Evolutionary conservation across 306 rosid genomes (phyloP).

Genomic region (Herpetospermum pedunculosum): DNA sequence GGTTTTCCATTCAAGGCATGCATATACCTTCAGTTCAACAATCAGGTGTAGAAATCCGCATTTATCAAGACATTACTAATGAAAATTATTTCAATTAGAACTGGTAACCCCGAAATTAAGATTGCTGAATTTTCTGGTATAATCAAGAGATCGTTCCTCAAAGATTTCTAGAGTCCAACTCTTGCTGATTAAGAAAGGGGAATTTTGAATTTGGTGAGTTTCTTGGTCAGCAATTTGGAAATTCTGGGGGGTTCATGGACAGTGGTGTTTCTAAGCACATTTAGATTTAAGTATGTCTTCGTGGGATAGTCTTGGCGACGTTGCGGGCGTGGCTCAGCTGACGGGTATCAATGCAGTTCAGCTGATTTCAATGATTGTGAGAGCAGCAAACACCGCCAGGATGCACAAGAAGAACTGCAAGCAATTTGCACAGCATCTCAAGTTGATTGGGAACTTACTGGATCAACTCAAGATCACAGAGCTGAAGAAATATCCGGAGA

Average conservation of each 20-base stretch:
- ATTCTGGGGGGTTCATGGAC: background rate
- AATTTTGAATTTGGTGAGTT: background rate
- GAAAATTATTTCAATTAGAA: background rate
- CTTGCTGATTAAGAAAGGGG: background rate
- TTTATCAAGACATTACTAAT: background rate
- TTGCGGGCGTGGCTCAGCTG: slow-evolving; percentile 72
- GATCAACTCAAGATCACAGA: slow-evolving; percentile 96
- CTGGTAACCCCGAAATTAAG: background rate
- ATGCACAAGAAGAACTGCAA: slow-evolving; percentile 97
- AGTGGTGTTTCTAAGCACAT: background rate
- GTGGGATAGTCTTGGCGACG: slow-evolving; percentile 78
- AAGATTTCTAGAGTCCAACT: background rate
- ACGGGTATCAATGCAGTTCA: slow-evolving; percentile 72
- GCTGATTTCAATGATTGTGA: slow-evolving; percentile 72
- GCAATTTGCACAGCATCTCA: slow-evolving; percentile 82
- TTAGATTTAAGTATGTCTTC: slow-evolving; percentile 22
- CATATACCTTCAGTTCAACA: background rate
- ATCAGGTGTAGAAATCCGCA: background rate
- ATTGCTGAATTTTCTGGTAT: background rate
- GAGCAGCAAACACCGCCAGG: slow-evolving; percentile 84
- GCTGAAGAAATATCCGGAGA: slow-evolving; percentile 87
- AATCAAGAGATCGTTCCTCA: background rate
- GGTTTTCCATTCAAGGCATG: background rate
- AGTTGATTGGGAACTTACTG: slow-evolving; percentile 84
- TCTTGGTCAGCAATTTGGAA: background rate